Evolutionary conservation across 768 basidiomycete genomes (phyloP), one percentile per base, ranked within the genome.

Genomic region (Punctularia strigosozonata): DNA sequence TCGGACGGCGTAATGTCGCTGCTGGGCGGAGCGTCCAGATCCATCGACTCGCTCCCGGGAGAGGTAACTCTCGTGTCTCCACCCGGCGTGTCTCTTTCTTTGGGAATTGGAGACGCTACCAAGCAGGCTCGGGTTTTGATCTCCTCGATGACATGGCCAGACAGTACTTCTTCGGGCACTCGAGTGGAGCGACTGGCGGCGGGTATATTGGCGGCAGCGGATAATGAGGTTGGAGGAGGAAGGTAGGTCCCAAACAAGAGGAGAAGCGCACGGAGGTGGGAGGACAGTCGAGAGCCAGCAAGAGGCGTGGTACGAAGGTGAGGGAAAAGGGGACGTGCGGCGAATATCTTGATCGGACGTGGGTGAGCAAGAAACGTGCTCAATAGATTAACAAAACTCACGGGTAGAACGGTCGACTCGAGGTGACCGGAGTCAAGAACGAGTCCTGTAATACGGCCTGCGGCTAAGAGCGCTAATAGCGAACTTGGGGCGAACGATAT

Each of bases 401-500:
- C 94, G 1, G 95, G 91, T 17, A 97, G 67, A 4, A 77, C 77
- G 4, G 80, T 81, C 0, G 90, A 86, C 56, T 98, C 95, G 3
- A 94, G 68, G 55, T 94, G 80, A 1, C 95, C 95, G 46, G 80
- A 81, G 53, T 99, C 95, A 2, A 98, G 62, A 1, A 98, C 94
- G 12, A 99, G 73, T 5, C 94, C 95, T 2, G 91, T 92, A 47
- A 91, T 83, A 42, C 87, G 68, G 8, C 95, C 95, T 5, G 79
- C 76, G 2, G 90, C 79, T 43, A 95, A 68, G 12, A 98, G 64
- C 3, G 90, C 75, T 14, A 97, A 72, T 0, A 98, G 62, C 49
- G 88, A 88, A 40, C 87, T 82, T 13, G 87, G 81, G 1, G 86
- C 83, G 59, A 98, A 99, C 2, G 90, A 94, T 46, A 99, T 71